These are phyloP conservation scores for Linanthus parryae DNA, from an alignment of 148 eudicot genomes.

Conservation along the genomic window DNA sequence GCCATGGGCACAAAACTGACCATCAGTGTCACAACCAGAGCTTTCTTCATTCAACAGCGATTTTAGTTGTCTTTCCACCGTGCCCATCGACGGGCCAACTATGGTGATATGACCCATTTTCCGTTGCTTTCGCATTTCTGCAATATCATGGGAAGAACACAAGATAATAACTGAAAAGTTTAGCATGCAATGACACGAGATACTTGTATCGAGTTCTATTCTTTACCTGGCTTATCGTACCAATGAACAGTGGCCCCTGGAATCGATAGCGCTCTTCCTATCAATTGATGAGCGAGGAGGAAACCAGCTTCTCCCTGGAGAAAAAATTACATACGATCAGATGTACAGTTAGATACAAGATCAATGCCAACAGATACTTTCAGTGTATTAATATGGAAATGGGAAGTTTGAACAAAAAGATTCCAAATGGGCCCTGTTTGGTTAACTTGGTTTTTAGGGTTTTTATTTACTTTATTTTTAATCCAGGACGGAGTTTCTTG, in stretches of 20 bases:
- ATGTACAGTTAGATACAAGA: background rate
- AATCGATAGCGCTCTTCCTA: conserved; percentile 46
- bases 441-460: too few species aligned
- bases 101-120: conserved; percentile 94
- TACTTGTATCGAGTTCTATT: background rate
- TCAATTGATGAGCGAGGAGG: conserved; percentile 57
- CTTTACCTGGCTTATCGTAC: conserved; percentile 94
- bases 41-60: conserved; percentile 46
- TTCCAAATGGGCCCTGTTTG: too few species aligned
- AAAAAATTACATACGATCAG: conserved; percentile 8
- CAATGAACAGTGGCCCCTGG: conserved; percentile 85
- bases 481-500: too few species aligned
- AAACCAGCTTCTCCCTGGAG: conserved; percentile 81
- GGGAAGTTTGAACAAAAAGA: too few species aligned
- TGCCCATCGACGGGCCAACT: conserved; percentile 67
- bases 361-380: background rate
- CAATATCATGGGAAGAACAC: conserved; percentile 12
- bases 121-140: conserved; percentile 88
- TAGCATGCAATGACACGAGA: background rate
- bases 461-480: too few species aligned
- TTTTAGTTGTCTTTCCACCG: conserved; percentile 57
- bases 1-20: conserved; percentile 22
- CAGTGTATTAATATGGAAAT: too few species aligned
- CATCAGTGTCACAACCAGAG: conserved; percentile 28
- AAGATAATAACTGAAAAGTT: background rate